phyloP scores from a whole-genome alignment of 371 early-diverging fungal genomes.

The Mycotypha africana region DNA sequence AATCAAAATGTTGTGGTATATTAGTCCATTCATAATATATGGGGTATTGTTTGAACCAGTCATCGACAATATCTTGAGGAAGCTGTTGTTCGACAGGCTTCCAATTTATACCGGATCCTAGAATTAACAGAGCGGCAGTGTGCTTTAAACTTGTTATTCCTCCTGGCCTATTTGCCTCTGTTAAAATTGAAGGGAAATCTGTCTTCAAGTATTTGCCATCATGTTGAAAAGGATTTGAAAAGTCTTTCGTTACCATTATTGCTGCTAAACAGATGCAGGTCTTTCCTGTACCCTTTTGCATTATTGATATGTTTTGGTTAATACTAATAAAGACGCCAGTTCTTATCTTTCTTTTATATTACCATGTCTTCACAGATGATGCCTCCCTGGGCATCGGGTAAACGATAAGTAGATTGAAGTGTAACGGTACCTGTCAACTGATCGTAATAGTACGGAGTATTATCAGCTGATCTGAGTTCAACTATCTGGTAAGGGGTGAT shows the following conservation, averaged over 20 bases:
- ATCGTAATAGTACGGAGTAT: constrained; percentile 37
- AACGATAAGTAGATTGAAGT: constrained; percentile 12
- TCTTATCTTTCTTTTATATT: constrained; percentile 2
- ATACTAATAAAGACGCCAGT: not conserved
- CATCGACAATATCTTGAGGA: constrained; percentile 15
- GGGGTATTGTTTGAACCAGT: constrained; percentile 29
- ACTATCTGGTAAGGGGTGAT: constrained; percentile 33
- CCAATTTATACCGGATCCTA: constrained; percentile 37
- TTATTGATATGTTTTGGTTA: not conserved
- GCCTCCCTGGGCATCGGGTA: constrained; percentile 54
- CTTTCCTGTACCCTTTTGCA: constrained; percentile 66
- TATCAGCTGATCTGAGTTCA: constrained; percentile 28
- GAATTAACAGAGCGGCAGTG: constrained; percentile 31
- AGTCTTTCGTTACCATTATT: constrained; percentile 51
- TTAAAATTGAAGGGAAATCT: not conserved
- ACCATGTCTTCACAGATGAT: constrained; percentile 81
- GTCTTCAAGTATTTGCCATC: not conserved
- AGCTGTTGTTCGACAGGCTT: constrained; percentile 26
- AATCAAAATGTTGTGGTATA: constrained; percentile 10
- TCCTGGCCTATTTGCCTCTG: too few relatives aligned
- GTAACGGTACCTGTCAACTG: constrained; percentile 14
- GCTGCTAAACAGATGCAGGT: constrained; percentile 67
- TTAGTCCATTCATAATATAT: constrained; percentile 42
- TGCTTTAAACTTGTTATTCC: too few relatives aligned
- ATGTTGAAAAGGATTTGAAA: constrained; percentile 25